Base-by-base conservation (phyloP, 2,329 filamentous ascomycete genomes). In the Beauveria varroae region DNA sequence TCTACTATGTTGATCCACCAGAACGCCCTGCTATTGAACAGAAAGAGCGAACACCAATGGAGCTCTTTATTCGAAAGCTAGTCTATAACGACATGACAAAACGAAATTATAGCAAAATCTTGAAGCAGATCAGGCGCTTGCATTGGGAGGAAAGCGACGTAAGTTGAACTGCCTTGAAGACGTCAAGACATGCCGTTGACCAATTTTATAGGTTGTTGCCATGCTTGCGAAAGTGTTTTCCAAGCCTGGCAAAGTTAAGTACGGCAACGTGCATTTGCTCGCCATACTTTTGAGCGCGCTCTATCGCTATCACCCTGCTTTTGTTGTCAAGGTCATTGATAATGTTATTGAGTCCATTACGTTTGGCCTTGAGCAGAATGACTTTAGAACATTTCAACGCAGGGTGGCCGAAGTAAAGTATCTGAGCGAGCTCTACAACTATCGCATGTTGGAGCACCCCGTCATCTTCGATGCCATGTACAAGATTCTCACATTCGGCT, bases 1-100 rank as follows among this genome's bases (percentile, higher is more conserved):
- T 97, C 62, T 99, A 99, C 75, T 98, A 97, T 68, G 95, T 99
- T 61, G 95, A 98, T 69, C 95, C 95, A 16, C 96, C 95, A 0
- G 89, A 96, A 71, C 86, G 95, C 63, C 90, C 93, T 37, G 93
- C 95, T 0, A 97, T 99, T 60, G 89, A 96, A 73, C 93, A 98
- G 71, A 99, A 98, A 73, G 95, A 99, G 74, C 85, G 95, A 52
- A 96, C 92, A 0, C 93, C 95, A 0, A 89, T 95, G 71, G 93
- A 99, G 67, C 81, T 96, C 28, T 99, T 96, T 71, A 86, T 99
- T 63, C 89, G 93, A 53, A 96, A 96, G 75, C 81, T 99, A 55
- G 83, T 99, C 64, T 99, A 98, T 70, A 78, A 92, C 56, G 96
- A 99, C 70, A 86, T 99, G 79, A 96, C 90, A 63, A 96, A 95